Base-by-base conservation (phyloP, 73 alveolate genomes). In the Tetrahymena thermophila region DNA sequence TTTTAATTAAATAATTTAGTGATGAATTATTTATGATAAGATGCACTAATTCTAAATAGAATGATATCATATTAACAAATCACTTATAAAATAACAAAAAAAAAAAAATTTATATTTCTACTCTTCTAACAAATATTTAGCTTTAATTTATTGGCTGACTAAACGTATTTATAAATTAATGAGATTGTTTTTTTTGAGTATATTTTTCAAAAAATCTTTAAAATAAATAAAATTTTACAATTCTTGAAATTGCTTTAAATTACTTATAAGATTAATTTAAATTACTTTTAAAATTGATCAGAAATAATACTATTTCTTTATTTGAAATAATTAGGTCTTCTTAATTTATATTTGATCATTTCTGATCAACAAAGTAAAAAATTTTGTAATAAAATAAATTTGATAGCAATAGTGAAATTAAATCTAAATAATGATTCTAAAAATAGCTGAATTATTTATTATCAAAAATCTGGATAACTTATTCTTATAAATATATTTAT, bases 321-420 rank as follows among this genome's bases (percentile, higher is more conserved):
- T 50, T 16, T 50, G 10, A 50, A 19, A 19, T 19, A 50, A 50
- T 40, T 40, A 40, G 44, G 9, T 8, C 10, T 40, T 40, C 10
- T 40, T 40, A 50, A 50, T 50, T 5, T 50, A 2, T 50, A 50
- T 50, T 71, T 71, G 89, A 71, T 71, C 89, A 71, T 71, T 71
- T 71, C 89, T 71, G 89, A n/a, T 71, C 89, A 71, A 71, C 89
- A 71, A 71, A 71, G 89, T 71, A 71, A 71, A 71, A 71, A 71
- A 1, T 28, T 71, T 28, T 71, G 89, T 71, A 71, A 71, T 28
- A 71, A 71, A 71, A 71, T 71, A 28, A 28, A 28, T 71, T 71
- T 71, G 89, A 71, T 71, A 25, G 23, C 13, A 71, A 31, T 71
- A 19, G 89, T 71, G 35, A n/a, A 71, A 71, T 71, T 28, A 23